A percentile compares a stretch with the other conserved stretches of the same genome.
Evolutionary conservation across 2,329 filamentous ascomycete species (phyloP).

Genomic region (Paraphoma sp.): DNA sequence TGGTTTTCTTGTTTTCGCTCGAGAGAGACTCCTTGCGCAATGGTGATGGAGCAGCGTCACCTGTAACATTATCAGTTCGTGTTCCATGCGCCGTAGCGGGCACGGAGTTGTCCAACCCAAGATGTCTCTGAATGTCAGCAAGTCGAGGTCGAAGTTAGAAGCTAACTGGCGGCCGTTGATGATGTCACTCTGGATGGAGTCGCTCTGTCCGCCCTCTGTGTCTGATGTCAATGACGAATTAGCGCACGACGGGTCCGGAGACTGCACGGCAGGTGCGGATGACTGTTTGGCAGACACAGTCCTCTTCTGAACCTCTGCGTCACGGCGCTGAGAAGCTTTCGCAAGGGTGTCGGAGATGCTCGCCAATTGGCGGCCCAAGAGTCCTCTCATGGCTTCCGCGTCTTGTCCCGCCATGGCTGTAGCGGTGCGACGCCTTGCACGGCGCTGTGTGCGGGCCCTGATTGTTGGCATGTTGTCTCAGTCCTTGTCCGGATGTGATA

Average conservation of each 20-base stretch:
- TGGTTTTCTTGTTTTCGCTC: neutral
- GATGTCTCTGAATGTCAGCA: neutral
- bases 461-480: constrained; percentile 1
- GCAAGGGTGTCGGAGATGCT: constrained; percentile 22
- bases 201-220: neutral
- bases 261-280: neutral
- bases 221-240: constrained; percentile 1
- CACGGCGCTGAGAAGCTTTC: constrained; percentile 18
- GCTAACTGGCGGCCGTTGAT: neutral
- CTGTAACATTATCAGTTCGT: neutral
- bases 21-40: neutral
- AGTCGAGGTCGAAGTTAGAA: neutral
- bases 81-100: neutral
- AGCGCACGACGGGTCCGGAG: neutral
- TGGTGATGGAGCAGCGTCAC: neutral
- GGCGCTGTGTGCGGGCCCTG: neutral
- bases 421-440: neutral
- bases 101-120: neutral
- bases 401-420: constrained; percentile 1
- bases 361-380: constrained; percentile 22
- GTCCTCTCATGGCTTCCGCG: constrained; percentile 2
- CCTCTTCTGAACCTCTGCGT: constrained; percentile 9
- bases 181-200: neutral
- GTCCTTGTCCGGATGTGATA: neutral
- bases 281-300: neutral